A percentile compares a stretch with the other conserved stretches of the same genome.
phyloP scores from a whole-genome alignment of 345 rosid genomes.

The Fremontodendron californicum region DNA sequence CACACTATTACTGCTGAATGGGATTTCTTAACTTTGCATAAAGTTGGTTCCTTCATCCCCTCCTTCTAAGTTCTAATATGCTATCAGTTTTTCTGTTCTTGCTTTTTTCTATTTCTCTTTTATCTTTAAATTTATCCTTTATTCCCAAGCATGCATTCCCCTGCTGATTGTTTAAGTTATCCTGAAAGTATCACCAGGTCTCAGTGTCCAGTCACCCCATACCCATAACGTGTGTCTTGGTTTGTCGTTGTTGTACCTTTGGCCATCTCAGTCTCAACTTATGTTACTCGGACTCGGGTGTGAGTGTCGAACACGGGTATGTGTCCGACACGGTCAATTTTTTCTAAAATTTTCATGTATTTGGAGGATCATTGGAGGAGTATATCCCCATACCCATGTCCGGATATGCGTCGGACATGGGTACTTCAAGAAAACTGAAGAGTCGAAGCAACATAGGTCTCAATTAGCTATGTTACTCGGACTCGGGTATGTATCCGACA shows the following conservation, averaged over 20 bases:
- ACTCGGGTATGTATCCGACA: too few relatives aligned
- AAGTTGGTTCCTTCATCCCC: neutral
- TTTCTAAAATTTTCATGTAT: too few relatives aligned
- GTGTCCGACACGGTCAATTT: too few relatives aligned
- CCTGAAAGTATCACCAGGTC: neutral
- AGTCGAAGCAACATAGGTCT: too few relatives aligned
- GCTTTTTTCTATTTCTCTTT: neutral
- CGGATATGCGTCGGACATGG: too few relatives aligned
- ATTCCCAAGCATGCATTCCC: neutral
- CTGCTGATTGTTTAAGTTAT: neutral
- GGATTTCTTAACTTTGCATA: neutral
- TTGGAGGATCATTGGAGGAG: too few relatives aligned
- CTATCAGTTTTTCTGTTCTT: neutral
- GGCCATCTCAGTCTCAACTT: neutral
- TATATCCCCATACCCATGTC: too few relatives aligned
- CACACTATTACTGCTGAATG: neutral
- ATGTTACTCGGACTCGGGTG: too few relatives aligned
- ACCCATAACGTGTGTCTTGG: neutral
- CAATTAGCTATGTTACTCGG: too few relatives aligned
- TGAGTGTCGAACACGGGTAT: too few relatives aligned
- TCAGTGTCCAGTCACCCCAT: neutral
- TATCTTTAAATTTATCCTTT: neutral
- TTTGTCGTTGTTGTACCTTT: neutral
- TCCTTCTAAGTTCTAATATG: too few relatives aligned
- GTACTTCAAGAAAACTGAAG: too few relatives aligned